Evolutionary conservation across 1,139 yeast species (phyloP), one percentile per base, ranked within the genome.

Genomic region (Yamadazyma sp.): DNA sequence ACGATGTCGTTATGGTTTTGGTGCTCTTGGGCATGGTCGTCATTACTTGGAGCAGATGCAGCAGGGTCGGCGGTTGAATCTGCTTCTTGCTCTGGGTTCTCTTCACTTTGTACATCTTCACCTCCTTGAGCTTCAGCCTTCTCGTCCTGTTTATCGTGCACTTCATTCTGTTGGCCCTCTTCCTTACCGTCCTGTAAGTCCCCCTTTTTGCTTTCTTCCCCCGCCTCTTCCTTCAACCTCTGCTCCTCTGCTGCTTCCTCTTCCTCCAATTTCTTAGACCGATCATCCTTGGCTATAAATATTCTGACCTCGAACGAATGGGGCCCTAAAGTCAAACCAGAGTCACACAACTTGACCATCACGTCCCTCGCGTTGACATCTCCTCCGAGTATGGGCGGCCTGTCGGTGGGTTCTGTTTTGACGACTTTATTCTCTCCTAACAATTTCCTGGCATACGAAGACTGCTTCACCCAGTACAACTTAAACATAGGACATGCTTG

Each of bases 311-410:
- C 89, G 58, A 87, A 87, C 0, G 68, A 63, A 61, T 92, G 98
- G 0, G 96, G 96, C 0, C 97, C 98, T 28, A 86, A 70, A 5
- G 73, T 69, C 65, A 89, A 62, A 1, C 70, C 64, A 42, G 91
- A 81, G 50, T 91, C 97, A 52, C 94, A 80, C 43, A 92, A 65
- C 56, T 88, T 88, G 42, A 88, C 86, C 96, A 91, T 89, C 39
- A 83, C 83, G 50, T 92, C 98, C 49, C 95, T 70, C 26, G 84
- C 84, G 58, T 79, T 79, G 8, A 70, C 71, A 11, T 74, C 74
- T 28, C 63, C 53, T 5, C 73, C 68, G 36, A 73, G 60, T 29
- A 76, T 68, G 27, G 83, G 73, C 11, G 60, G 58, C 29, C 75
- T 46, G 27, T 62, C 63, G 17, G 48, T 45, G 9, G 28, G 18